Conservation (phyloP, 2,329 filamentous ascomycete genomes). For the Colletotrichum euphorbiae region DNA sequence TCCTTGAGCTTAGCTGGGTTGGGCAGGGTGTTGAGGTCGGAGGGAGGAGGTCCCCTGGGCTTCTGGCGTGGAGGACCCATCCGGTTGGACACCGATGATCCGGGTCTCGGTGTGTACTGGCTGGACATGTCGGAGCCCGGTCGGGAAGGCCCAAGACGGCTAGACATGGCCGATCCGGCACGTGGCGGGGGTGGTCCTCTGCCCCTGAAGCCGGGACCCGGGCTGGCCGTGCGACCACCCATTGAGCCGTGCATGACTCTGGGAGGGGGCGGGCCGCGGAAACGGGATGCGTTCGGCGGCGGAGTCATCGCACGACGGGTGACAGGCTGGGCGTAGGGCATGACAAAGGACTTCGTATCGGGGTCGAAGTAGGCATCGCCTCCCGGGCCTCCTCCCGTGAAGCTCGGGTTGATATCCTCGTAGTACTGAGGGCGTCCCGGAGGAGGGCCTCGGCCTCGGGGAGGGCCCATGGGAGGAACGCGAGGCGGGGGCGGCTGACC, state of each 20-base stretch:
- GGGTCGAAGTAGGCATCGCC: conserved; percentile 74
- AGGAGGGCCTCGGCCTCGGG: conserved; percentile 16
- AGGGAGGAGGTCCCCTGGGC: conserved; percentile 74
- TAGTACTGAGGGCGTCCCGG: conserved; percentile 65
- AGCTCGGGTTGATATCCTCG: conserved; percentile 80
- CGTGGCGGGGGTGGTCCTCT: conserved; percentile 58
- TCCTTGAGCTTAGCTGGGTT: conserved; percentile 88
- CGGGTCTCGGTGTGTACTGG: conserved; percentile 65
- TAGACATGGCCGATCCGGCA: conserved; percentile 55
- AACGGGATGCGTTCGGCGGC: conserved; percentile 71
- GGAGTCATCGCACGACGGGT: conserved; percentile 95
- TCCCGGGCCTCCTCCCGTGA: conserved; percentile 63
- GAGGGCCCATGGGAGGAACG: conserved; percentile 23
- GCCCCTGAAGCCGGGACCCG: conserved; percentile 62
- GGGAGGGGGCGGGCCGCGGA: conserved; percentile 55
- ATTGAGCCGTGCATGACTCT: conserved; percentile 61
- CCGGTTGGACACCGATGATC: conserved; percentile 71
- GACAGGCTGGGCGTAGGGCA: conserved; percentile 87
- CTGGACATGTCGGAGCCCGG: conserved; percentile 49
- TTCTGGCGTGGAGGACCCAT: conserved; percentile 51
- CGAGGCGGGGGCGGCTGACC: conserved; percentile 22
- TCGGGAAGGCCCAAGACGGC: conserved; percentile 47
- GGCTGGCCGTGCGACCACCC: conserved; percentile 55
- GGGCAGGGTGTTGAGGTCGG: conserved; percentile 79
- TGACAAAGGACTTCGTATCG: conserved; percentile 76